These are phyloP conservation scores for Viola odorata DNA, from an alignment of 345 rosid genomes.

Conservation along the genomic window DNA sequence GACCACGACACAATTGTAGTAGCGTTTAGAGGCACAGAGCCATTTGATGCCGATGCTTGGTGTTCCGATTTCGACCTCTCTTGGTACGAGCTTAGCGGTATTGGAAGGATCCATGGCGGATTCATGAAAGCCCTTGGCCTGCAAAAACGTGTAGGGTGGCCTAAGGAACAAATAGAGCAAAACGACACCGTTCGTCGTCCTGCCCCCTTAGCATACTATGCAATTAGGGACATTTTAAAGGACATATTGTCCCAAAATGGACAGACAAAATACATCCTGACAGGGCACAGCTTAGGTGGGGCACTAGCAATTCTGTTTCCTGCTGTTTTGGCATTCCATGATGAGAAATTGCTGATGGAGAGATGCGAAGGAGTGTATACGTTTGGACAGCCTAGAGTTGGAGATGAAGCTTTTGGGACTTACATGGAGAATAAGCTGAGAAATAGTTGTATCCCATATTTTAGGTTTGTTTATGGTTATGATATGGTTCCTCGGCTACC, in stretches of 20 bases:
- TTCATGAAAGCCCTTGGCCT: constrained; percentile 79
- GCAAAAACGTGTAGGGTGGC: constrained; percentile 55
- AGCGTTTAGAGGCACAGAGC: constrained; percentile 65
- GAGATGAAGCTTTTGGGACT: constrained; percentile 47
- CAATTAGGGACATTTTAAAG: constrained; percentile 44
- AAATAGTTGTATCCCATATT: constrained; percentile 32
- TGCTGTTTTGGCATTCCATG: constrained; percentile 43
- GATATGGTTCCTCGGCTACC: constrained; percentile 37
- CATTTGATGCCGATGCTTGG: constrained; percentile 63
- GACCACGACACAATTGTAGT: constrained; percentile 42
- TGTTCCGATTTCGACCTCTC: constrained; percentile 66
- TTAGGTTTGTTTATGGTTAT: constrained; percentile 59
- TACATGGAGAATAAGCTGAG: constrained; percentile 44
- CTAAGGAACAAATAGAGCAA: constrained; percentile 23
- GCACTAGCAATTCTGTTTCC: constrained; percentile 66
- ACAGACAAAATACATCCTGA: constrained; percentile 34
- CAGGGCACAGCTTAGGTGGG: constrained; percentile 80
- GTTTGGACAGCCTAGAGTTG: constrained; percentile 83
- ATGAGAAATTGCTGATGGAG: constrained; percentile 43
- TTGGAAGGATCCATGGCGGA: constrained; percentile 71
- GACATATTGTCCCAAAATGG: constrained; percentile 26
- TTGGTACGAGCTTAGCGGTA: constrained; percentile 54
- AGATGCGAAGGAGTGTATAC: constrained; percentile 60
- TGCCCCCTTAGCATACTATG: constrained; percentile 49
- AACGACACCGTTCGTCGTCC: constrained; percentile 10